Evolutionary conservation across 2,329 filamentous ascomycete genomes (phyloP).

Genomic region (Huntiella decipiens): DNA sequence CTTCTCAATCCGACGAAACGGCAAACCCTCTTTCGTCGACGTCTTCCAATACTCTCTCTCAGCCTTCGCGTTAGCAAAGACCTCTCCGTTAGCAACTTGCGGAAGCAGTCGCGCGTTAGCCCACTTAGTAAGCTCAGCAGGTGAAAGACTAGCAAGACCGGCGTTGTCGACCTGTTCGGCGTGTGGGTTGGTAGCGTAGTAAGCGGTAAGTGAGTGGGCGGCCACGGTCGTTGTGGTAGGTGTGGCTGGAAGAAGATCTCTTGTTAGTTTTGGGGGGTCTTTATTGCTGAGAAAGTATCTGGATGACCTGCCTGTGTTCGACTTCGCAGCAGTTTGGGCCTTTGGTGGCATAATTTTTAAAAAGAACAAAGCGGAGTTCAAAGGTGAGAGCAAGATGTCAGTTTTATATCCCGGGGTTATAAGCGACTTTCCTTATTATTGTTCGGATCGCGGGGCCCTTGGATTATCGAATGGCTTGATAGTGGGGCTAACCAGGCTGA

Average conservation of each 20-base stretch:
- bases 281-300: too few relatives aligned
- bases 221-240: conserved; percentile 24
- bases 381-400: too few relatives aligned
- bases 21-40: conserved; percentile 31
- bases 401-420: too few relatives aligned
- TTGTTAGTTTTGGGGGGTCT: too few relatives aligned
- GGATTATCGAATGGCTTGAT: too few relatives aligned
- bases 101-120: conserved; percentile 27
- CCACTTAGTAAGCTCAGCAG: conserved; percentile 31
- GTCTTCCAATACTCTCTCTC: conserved; percentile 40
- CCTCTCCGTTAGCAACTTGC: conserved; percentile 20
- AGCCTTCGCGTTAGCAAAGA: conserved; percentile 25
- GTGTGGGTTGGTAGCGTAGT: conserved; percentile 31
- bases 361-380: too few relatives aligned
- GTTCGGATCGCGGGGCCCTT: too few relatives aligned
- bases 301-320: conserved; percentile 13
- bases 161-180: conserved; percentile 25
- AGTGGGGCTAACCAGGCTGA: too few relatives aligned
- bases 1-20: conserved; percentile 25
- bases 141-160: conserved; percentile 26
- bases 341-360: conserved; percentile 20
- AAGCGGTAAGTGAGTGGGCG: conserved; percentile 28
- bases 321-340: conserved; percentile 20
- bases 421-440: too few relatives aligned
- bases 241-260: not conserved